Evolutionary conservation across 2,329 filamentous ascomycete genomes (phyloP).

Genomic region (Bisporella sp.): DNA sequence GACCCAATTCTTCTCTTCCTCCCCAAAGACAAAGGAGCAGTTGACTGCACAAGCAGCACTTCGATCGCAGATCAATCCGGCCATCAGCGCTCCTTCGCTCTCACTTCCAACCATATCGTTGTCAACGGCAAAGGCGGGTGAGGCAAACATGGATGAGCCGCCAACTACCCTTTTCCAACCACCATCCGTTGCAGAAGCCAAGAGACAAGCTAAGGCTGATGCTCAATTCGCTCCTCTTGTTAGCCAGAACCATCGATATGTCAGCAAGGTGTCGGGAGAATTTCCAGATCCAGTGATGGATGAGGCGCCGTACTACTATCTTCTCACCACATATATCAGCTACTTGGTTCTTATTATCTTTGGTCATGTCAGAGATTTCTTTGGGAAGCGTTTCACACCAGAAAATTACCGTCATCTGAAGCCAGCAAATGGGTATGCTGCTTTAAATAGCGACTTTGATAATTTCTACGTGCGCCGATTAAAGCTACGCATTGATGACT

Average conservation of each 20-base stretch:
- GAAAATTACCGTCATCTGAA: constrained; percentile 77
- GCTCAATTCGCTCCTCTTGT: constrained; percentile 87
- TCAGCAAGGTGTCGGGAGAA: constrained; percentile 78
- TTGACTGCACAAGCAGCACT: constrained; percentile 60
- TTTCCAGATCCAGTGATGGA: constrained; percentile 84
- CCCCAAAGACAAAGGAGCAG: constrained; percentile 67
- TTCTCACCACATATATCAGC: constrained; percentile 96
- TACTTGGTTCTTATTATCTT: constrained; percentile 94
- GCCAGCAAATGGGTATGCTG: constrained; percentile 81
- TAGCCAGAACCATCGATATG: constrained; percentile 76
- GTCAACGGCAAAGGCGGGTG: constrained; percentile 73
- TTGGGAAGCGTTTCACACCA: constrained; percentile 89
- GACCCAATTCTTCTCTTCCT: constrained; percentile 74
- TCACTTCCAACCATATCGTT: constrained; percentile 87
- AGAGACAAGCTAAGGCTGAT: constrained; percentile 68
- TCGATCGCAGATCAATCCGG: constrained; percentile 49
- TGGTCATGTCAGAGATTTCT: constrained; percentile 93
- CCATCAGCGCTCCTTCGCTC: constrained; percentile 64
- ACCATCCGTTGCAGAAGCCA: constrained; percentile 74
- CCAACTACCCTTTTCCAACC: constrained; percentile 82
- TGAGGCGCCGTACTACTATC: constrained; percentile 92
- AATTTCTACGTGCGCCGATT: constrained; percentile 93
- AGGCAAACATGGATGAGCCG: constrained; percentile 66
- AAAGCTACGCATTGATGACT: constrained; percentile 94
- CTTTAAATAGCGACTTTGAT: constrained; percentile 96